These are phyloP conservation scores for Penicillium corylophilum DNA, from an alignment of 2,329 filamentous ascomycete species.

Conservation along the genomic window DNA sequence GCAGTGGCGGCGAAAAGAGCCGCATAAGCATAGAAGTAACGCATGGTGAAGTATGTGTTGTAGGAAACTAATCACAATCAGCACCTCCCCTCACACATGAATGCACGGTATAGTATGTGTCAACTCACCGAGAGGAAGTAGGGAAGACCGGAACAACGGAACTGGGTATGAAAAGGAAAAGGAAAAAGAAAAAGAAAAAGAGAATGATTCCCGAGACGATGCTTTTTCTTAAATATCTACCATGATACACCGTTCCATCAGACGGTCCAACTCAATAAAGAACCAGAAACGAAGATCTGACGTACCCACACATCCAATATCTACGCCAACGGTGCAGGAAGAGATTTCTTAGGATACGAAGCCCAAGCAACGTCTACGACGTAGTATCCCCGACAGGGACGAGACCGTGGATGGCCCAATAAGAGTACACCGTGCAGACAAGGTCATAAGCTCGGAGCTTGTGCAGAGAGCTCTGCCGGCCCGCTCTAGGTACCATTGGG, in stretches of 20 bases:
- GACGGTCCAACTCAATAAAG: not conserved
- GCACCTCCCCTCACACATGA: too few relatives aligned
- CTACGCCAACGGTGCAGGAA: not conserved
- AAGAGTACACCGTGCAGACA: not conserved
- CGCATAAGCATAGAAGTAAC: constrained; percentile 9
- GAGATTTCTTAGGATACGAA: not conserved
- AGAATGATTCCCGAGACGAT: not conserved
- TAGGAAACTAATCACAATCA: not conserved
- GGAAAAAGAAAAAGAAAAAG: not conserved
- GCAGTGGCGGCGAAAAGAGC: constrained; percentile 5
- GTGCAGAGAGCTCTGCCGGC: constrained; percentile 2
- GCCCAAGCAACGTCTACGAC: constrained; percentile 5
- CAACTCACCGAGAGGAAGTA: not conserved
- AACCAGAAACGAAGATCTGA: not conserved
- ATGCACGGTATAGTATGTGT: not conserved
- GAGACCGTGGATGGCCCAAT: not conserved
- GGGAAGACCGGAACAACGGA: not conserved
- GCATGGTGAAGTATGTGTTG: not conserved
- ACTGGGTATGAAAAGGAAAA: not conserved
- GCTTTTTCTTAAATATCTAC: not conserved
- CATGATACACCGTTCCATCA: not conserved
- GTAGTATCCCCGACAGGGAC: not conserved
- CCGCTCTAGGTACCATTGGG: not conserved
- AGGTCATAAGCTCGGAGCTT: not conserved
- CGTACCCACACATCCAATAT: not conserved